Conservation (phyloP, 441 rosid genomes). For the Eugenia klotzschiana region DNA sequence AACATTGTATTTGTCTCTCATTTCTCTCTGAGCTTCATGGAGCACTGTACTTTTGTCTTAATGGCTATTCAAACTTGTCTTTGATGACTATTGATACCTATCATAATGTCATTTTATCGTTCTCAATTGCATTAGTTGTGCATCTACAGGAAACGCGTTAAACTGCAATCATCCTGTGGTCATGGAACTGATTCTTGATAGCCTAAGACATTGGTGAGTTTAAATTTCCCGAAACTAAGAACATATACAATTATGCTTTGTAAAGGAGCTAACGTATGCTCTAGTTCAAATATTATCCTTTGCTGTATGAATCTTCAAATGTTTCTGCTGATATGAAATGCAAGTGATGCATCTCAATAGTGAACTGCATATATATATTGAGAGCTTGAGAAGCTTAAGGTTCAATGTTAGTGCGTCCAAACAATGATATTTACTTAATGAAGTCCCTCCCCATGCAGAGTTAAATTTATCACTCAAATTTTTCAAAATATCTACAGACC, state of each 20-base stretch:
- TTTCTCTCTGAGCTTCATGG: not conserved
- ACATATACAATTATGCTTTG: not conserved
- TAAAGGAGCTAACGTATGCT: not conserved
- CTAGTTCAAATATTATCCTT: not conserved
- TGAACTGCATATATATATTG: not conserved
- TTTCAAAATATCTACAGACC: not conserved
- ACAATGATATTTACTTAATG: not conserved
- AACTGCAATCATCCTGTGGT: conserved; percentile 94
- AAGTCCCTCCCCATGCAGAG: not conserved
- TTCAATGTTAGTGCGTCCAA: not conserved
- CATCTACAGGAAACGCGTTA: conserved; percentile 66
- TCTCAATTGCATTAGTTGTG: conserved; percentile 8
- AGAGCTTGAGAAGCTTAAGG: not conserved
- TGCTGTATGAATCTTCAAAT: not conserved
- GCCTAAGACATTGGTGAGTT: conserved; percentile 86
- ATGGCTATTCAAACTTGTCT: not conserved
- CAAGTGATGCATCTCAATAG: not conserved
- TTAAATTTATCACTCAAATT: not conserved
- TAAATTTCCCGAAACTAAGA: not conserved
- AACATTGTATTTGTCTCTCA: not conserved
- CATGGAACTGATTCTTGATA: conserved; percentile 79
- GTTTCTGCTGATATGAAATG: not conserved
- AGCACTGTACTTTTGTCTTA: not conserved
- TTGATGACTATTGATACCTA: not conserved
- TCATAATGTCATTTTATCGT: not conserved